These are phyloP conservation scores for Fagus crenata DNA, from an alignment of 306 rosid genomes.

Conservation along the genomic window DNA sequence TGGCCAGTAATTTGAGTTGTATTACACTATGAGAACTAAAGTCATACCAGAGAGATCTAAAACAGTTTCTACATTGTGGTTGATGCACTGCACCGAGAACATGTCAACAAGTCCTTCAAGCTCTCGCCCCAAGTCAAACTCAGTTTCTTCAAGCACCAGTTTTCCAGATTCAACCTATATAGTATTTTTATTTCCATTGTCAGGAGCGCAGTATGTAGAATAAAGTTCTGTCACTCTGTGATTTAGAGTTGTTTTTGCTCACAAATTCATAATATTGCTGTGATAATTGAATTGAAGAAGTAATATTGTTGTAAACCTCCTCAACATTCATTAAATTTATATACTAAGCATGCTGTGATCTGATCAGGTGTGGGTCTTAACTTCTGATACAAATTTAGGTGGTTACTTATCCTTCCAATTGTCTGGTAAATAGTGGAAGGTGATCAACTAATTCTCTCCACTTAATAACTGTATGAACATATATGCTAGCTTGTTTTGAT, in stretches of 20 bases:
- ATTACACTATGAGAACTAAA: slow-evolving; percentile 16
- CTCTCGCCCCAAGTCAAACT: slow-evolving; percentile 90
- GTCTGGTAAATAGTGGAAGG: neutral
- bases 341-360: neutral
- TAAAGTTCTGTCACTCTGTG: neutral
- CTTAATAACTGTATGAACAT: neutral
- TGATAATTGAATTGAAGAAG: neutral
- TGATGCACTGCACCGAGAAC: slow-evolving; percentile 97
- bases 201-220: neutral
- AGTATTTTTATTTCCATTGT: slow-evolving; percentile 10
- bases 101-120: slow-evolving; percentile 98
- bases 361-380: neutral
- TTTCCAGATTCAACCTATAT: slow-evolving; percentile 96
- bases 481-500: neutral
- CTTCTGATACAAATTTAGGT: neutral
- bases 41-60: slow-evolving; percentile 84
- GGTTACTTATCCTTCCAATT: neutral
- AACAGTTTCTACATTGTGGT: slow-evolving; percentile 93
- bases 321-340: neutral
- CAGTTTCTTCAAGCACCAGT: slow-evolving; percentile 88
- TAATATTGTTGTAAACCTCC: neutral
- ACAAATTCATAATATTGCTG: neutral
- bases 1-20: slow-evolving; percentile 20
- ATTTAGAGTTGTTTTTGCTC: neutral
- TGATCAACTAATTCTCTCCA: neutral